Evolutionary conservation across 352 stramenopile species (phyloP), one percentile per base, ranked within the genome.

Genomic region (Globisporangium recalcitrans): DNA sequence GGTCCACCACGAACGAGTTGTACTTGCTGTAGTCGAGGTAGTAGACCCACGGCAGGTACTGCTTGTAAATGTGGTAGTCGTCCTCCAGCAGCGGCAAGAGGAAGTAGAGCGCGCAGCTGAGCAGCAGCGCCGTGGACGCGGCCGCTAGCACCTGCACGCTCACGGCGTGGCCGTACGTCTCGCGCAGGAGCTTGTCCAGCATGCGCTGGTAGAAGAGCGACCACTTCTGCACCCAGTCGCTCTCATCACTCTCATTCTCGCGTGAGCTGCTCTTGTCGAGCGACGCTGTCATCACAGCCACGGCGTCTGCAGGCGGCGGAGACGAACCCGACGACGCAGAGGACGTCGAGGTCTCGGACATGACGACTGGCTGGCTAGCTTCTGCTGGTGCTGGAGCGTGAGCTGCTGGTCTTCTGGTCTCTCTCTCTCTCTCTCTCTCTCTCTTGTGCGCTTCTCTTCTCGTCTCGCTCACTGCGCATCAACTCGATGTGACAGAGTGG

Each of bases 1-100:
- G 80, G 67, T 94, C 79, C 22, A 90, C 74, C 0, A 88, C 60
- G 60, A 91, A 89, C 58, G 82, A 88, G 69, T 92, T 74, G 68
- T 85, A 88, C 55, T 78, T 71, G 58, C 73, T 75, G 62, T 72
- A 85, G 70, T 88, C 77, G 51, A 88, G 67, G 22, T 80, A 70
- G 55, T 75, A 66, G 19, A 80, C 48, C 74, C 79, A 88, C 34
- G 77, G 73, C 16, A 84, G 52, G 51, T 78, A 78, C 62, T 71
- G 71, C 49, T 80, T 56, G 71, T 87, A 88, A 36, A 75, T 65
- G 52, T 77, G 64, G 52, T 73, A 79, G 60, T 80, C 70, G 55
- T 82, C 73, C 29, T 87, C 74, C 3, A 89, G 60, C 58, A 86
- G 77, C 16, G 75, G 75, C 47, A 69, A 68, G 24, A 89, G 57